Conservation (phyloP, 108 stramenopile genomes). For the Fistulifera pelliculosa region DNA sequence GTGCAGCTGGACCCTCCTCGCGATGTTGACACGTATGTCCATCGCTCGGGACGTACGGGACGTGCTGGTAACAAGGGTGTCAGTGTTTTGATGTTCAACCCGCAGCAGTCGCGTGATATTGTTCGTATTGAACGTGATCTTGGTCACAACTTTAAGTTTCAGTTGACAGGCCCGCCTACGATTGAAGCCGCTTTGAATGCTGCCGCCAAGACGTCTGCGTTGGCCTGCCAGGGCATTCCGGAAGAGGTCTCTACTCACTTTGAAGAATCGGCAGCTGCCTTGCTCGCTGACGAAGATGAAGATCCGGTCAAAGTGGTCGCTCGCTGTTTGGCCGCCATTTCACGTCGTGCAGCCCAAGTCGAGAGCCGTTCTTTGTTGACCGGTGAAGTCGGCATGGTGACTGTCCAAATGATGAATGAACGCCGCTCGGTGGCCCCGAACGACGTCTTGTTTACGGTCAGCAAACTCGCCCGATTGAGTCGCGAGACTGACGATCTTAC, state of each 20-base stretch:
- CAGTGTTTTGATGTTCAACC: constrained; percentile 86
- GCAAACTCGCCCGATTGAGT: constrained; percentile 74
- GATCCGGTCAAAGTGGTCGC: constrained; percentile 66
- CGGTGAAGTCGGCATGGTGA: constrained; percentile 67
- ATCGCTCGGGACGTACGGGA: constrained; percentile 96
- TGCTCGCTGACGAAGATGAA: constrained; percentile 41
- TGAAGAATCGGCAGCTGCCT: constrained; percentile 57
- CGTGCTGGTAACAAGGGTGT: constrained; percentile 95
- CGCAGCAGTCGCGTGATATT: constrained; percentile 73
- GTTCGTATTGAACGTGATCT: constrained; percentile 88
- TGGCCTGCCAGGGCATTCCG: constrained; percentile 60
- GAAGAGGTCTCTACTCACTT: constrained; percentile 75
- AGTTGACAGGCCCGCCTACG: constrained; percentile 77
- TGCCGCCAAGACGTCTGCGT: constrained; percentile 77
- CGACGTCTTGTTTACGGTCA: constrained; percentile 85
- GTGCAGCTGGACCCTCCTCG: constrained; percentile 91
- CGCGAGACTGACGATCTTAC: constrained; percentile 34
- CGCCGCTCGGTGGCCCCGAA: constrained; percentile 42
- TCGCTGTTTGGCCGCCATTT: constrained; percentile 82
- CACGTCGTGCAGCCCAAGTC: constrained; percentile 52
- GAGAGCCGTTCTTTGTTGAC: constrained; percentile 76
- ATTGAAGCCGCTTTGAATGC: constrained; percentile 67
- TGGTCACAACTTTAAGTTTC: constrained; percentile 87
- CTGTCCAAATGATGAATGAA: constrained; percentile 70
- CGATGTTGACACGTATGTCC: constrained; percentile 92